Evolutionary conservation across 2,329 filamentous ascomycete species (phyloP), one percentile per base, ranked within the genome.

Genomic region (Fusarium longipes): DNA sequence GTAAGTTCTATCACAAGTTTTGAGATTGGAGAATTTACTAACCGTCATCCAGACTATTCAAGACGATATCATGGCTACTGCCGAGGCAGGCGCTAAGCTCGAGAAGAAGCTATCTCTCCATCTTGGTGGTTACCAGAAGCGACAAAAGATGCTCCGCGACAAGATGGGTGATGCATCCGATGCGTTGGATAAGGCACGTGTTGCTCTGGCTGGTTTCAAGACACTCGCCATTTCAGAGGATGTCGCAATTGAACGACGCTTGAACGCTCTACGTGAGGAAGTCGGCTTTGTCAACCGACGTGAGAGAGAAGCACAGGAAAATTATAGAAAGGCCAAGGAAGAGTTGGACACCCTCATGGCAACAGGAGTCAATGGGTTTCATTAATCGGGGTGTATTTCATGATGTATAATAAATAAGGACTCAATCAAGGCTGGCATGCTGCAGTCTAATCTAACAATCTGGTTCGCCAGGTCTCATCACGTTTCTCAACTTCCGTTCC

Each of bases 61-160:
- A 78, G 87, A 92, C 44, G 83, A 86, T 9, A 91, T 97, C 65
- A 85, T 92, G 70, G 82, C 86, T 4, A 88, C 89, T 0, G 96
- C 94, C 4, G 90, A 95, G 71, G 86, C 90, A 57, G 92, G 92
- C 53, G 93, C 93, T 75, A 96, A 95, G 78, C 82, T 97, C 2
- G 94, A 98, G 80, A 97, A 97, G 86, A 97, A 96, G 79, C 86
- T 99, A n/a, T 84, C 85, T 0, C 84, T 97, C 53, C 90, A 96
- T 73, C 88, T 97, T 4, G 94, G 94, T 24, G 96, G 96, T 15
- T 99, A 99, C 80, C 90, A 94, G 77, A 89, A 93, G 70, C 91
- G 96, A 30, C 89, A 93, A 32, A 93, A 93, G 78, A 89, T 88
- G 70, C 85, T 99, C 25, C 87, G 89, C 22, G 86, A 89, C 62